Conservation (phyloP, 768 basidiomycete genomes). For the Lentinula guzmanii region DNA sequence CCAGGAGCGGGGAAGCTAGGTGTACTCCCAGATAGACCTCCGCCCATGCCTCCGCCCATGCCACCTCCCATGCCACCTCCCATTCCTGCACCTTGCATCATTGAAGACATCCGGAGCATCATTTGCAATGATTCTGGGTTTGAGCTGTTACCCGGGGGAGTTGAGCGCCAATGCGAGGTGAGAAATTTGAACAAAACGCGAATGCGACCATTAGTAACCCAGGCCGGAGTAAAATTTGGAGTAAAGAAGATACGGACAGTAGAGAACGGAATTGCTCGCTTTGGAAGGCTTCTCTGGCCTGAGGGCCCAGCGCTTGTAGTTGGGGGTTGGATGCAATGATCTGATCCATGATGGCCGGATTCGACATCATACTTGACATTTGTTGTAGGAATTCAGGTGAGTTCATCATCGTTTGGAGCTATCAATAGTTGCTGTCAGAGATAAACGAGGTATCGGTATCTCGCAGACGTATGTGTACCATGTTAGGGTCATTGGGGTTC, state of each 20-base stretch:
- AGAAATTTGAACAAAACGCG: not conserved
- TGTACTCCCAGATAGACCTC: slow-evolving; percentile 13
- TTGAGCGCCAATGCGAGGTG: not conserved
- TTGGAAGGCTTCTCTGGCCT: slow-evolving; percentile 74
- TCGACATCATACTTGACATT: slow-evolving; percentile 82
- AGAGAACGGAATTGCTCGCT: slow-evolving; percentile 70
- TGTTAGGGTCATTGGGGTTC: slow-evolving; percentile 91
- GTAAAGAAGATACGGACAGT: slow-evolving; percentile 44
- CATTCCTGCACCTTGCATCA: slow-evolving; percentile 38
- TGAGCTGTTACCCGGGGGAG: slow-evolving; percentile 32
- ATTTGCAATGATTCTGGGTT: slow-evolving; percentile 73
- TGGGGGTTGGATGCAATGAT: slow-evolving; percentile 80
- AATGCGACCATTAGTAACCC: not conserved
- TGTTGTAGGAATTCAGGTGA: slow-evolving; percentile 81
- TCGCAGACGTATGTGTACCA: slow-evolving; percentile 42
- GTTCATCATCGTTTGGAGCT: slow-evolving; percentile 85
- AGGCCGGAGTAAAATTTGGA: not conserved
- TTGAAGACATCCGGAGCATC: slow-evolving; percentile 69
- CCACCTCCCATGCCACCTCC: slow-evolving; percentile 16
- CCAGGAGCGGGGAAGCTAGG: slow-evolving; percentile 57
- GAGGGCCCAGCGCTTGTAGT: slow-evolving; percentile 68
- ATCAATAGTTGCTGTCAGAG: slow-evolving; percentile 2
- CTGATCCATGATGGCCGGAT: slow-evolving; percentile 87
- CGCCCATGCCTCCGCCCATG: slow-evolving; percentile 15
- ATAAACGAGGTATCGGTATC: not conserved